These are phyloP conservation scores for Penicillium cinerascens DNA, from an alignment of 495 filamentous ascomycete species.

Conservation along the genomic window DNA sequence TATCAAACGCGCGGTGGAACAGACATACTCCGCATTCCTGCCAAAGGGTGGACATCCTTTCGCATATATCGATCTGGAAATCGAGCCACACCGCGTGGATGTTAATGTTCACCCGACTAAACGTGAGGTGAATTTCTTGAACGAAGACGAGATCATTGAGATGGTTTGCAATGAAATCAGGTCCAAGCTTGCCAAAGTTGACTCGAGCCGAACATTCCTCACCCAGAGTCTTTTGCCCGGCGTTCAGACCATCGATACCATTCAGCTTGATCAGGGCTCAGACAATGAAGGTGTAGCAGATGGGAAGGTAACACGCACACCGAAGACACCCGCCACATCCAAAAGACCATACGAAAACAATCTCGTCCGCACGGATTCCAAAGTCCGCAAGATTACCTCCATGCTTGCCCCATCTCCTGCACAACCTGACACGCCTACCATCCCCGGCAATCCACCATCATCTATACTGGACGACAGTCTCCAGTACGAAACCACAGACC, in stretches of 20 bases:
- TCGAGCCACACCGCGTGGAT: slow-evolving; percentile 90
- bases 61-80: slow-evolving; percentile 86
- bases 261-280: slow-evolving; percentile 14
- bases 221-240: slow-evolving; percentile 88
- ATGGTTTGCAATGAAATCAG: slow-evolving; percentile 79
- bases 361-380: slow-evolving; percentile 86
- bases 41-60: slow-evolving; percentile 96
- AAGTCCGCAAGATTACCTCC: slow-evolving; percentile 88
- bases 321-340: slow-evolving; percentile 42
- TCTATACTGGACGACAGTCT: slow-evolving; percentile 44
- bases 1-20: slow-evolving; percentile 87
- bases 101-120: slow-evolving; percentile 99
- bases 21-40: slow-evolving; percentile 84
- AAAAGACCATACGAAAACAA: slow-evolving; percentile 80
- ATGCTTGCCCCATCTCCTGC: slow-evolving; percentile 63
- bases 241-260: slow-evolving; percentile 34
- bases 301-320: slow-evolving; percentile 11
- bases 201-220: slow-evolving; percentile 90
- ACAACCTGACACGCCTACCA: slow-evolving; percentile 10
- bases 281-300: slow-evolving; percentile 14
- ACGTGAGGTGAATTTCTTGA: slow-evolving; percentile 95
- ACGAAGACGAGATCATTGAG: slow-evolving; percentile 96
- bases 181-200: slow-evolving; percentile 76
- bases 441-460: slow-evolving; percentile 15
- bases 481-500: slow-evolving; percentile 68